Base-by-base conservation (phyloP, 1,284 basidiomycete genomes). In the Gomphus bonarii region DNA sequence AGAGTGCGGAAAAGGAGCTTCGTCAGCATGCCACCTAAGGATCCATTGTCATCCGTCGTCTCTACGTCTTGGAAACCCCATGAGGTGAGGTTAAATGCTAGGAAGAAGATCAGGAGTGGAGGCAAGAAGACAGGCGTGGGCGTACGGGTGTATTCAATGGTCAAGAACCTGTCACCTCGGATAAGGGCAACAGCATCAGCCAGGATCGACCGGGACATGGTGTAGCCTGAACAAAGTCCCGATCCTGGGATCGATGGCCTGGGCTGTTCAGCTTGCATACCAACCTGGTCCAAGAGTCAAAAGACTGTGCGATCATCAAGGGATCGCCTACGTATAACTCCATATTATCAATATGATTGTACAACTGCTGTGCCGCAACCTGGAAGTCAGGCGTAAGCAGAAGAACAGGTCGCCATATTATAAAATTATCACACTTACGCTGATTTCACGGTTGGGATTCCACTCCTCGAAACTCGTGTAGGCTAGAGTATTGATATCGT, bases 201-300 rank as follows among this genome's bases (percentile, higher is more conserved):
- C 16, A 94, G 74, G 62, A 94, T 94, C 20, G 88, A 85, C 36
- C 91, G 81, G 63, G 85, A 87, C 65, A 91, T 82, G 10, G 92
- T 94, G 70, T 88, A 92, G 11, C 84, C 86, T n/a, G 89, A 88
- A 67, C 88, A 90, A 3, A 91, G 67, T 11, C 91, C 91, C 8
- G 87, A 85, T n/a, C 88, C 88, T 8, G 82, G 78, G 44, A 80
- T 78, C 18, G 82, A 78, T 12, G 70, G 66, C 65, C 92, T 92
- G 10, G 83, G 65, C 66, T 91, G 76, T 67, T 92, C 88, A 5
- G 87, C 85, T 71, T 86, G 84, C 56, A 88, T 67, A n/a, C 86
- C 85, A 28, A 83, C 78, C 77, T 81, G 30, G 31, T 31, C 47
- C 30, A 48, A 48, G 5, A 22, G 22, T 31, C 31, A 50, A 14